Conservation (phyloP, 371 early-diverging fungal genomes). For the Lichtheimia corymbifera region DNA sequence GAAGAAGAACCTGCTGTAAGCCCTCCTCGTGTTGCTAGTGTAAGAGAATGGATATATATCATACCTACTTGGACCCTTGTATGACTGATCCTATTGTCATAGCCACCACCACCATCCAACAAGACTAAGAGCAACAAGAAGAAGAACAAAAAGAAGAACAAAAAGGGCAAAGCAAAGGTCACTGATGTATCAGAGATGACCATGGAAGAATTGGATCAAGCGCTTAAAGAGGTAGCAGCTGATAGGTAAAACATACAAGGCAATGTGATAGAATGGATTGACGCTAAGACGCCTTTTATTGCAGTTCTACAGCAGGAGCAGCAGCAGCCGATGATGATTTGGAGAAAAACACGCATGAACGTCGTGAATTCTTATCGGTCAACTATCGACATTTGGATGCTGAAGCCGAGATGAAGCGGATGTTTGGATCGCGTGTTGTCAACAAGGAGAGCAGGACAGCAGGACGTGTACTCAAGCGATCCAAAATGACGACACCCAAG, state of each 20-base stretch:
- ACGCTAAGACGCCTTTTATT: background rate
- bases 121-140: constrained; percentile 41
- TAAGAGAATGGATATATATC: background rate
- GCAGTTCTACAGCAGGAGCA: constrained; percentile 1
- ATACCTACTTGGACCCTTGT: background rate
- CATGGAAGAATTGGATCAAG: constrained; percentile 64
- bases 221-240: constrained; percentile 52
- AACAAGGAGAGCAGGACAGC: constrained; percentile 53
- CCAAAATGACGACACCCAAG: constrained; percentile 71
- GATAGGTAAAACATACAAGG: constrained; percentile 12
- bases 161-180: constrained; percentile 43
- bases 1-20: constrained; percentile 14
- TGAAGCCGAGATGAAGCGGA: constrained; percentile 84
- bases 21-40: background rate
- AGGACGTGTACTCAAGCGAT: constrained; percentile 50
- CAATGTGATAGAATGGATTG: constrained; percentile 22
- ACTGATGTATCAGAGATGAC: constrained; percentile 52
- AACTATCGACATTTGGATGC: constrained; percentile 77
- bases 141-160: constrained; percentile 52
- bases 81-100: background rate
- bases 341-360: constrained; percentile 22
- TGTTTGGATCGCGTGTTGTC: constrained; percentile 87
- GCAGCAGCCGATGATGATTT: background rate
- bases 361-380: constrained; percentile 56
- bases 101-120: constrained; percentile 20